A percentile compares a stretch with the other conserved stretches of the same genome.
Evolutionary conservation across 139 green algal species (phyloP).

Genomic region (Picochlorum sp.): DNA sequence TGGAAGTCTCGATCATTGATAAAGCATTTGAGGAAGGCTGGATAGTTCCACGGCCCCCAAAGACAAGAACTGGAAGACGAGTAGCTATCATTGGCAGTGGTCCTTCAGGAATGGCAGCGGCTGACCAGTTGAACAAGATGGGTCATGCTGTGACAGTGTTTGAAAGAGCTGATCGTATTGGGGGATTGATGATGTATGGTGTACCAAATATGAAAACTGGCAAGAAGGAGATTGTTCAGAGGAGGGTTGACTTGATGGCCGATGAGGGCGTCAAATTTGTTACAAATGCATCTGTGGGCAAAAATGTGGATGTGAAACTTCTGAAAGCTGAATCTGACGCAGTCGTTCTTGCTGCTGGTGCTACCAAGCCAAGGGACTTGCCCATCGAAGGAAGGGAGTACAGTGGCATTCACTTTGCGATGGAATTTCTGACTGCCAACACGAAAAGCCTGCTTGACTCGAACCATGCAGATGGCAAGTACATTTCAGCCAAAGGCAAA

Average conservation of each 20-base stretch:
- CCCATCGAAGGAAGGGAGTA: conserved; percentile 63
- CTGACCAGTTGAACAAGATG: conserved; percentile 97
- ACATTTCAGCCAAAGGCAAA: conserved; percentile 82
- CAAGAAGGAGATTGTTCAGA: conserved; percentile 87
- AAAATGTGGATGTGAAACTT: conserved; percentile 42
- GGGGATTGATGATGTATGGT: conserved; percentile 93
- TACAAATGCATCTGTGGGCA: conserved; percentile 64
- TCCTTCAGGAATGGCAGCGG: conserved; percentile 83
- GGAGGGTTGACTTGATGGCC: conserved; percentile 89
- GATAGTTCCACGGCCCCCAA: conserved; percentile 81
- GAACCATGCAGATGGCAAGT: conserved; percentile 68
- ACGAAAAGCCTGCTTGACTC: conserved; percentile 86
- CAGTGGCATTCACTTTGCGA: conserved; percentile 89
- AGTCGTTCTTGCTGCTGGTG: conserved; percentile 81
- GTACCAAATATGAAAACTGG: conserved; percentile 99
- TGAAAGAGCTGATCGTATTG: conserved; percentile 83
- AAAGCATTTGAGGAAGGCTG: conserved; percentile 88
- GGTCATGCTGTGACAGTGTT: conserved; percentile 85
- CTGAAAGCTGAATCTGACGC: conserved; percentile 57
- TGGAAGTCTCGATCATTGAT: conserved; percentile 53
- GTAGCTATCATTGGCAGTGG: conserved; percentile 86
- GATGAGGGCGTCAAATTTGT: conserved; percentile 81
- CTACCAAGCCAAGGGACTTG: conserved; percentile 87
- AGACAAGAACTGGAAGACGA: conserved; percentile 60
- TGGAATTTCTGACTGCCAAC: conserved; percentile 94